Percentiles rank a stretch among this genome's conserved stretches.
These are phyloP conservation scores for Neurospora sp. DNA, from an alignment of 495 filamentous ascomycete genomes.

Conservation along the genomic window DNA sequence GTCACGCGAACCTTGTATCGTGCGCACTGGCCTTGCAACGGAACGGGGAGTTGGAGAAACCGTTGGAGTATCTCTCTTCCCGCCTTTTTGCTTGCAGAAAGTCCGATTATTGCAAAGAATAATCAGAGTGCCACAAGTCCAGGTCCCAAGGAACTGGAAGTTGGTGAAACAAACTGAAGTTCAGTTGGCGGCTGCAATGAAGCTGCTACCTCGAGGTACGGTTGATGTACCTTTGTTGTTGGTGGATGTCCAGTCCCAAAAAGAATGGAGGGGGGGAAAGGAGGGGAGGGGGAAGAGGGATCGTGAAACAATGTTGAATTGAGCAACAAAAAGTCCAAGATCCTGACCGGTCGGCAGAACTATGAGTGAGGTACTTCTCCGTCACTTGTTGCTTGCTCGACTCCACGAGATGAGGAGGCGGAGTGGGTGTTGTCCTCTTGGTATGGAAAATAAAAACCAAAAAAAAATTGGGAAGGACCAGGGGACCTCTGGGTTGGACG, in stretches of 20 bases:
- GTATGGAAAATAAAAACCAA: not conserved
- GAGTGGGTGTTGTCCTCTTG: not conserved
- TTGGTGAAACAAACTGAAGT: not conserved
- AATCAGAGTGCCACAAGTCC: not conserved
- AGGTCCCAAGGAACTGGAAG: not conserved
- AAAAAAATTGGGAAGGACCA: not conserved
- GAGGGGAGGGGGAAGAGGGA: not conserved
- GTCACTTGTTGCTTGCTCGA: not conserved
- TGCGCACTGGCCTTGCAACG: not conserved
- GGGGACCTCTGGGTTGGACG: not conserved
- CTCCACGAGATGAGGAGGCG: not conserved
- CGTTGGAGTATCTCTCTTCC: not conserved
- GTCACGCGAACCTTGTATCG: slow-evolving; percentile 8
- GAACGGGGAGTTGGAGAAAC: not conserved
- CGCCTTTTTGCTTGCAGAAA: not conserved
- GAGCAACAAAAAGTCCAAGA: not conserved
- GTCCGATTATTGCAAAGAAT: not conserved
- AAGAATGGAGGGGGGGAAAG: not conserved
- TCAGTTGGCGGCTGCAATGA: not conserved
- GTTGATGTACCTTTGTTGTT: not conserved
- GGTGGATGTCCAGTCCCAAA: not conserved
- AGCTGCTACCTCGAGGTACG: not conserved
- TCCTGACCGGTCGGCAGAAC: not conserved
- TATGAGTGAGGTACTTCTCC: not conserved
- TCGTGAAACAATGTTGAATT: not conserved